A percentile compares a stretch with the other conserved stretches of the same genome.
These are phyloP conservation scores for Paramecium pentaurelia DNA, from an alignment of 73 alveolate genomes.

Conservation along the genomic window DNA sequence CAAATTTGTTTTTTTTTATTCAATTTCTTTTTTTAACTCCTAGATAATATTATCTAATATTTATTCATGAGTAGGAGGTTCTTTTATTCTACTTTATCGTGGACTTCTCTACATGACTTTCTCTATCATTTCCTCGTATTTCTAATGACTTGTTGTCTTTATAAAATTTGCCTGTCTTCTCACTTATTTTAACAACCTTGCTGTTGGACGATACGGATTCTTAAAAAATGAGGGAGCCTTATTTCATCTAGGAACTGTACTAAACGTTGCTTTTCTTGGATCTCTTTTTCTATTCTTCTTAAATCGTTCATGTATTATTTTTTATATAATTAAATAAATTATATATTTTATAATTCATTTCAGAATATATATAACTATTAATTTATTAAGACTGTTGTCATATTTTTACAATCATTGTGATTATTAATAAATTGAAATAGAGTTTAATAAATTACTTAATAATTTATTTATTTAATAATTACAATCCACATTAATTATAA, in stretches of 20 bases:
- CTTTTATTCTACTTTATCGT: background rate
- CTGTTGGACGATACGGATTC: slow-evolving; percentile 13
- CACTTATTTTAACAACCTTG: background rate
- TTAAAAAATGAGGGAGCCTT: background rate
- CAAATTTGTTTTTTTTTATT: background rate
- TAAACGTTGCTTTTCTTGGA: background rate
- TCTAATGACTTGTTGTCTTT: background rate
- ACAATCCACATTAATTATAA: too few relatives aligned
- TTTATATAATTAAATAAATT: too few relatives aligned
- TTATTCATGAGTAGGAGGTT: background rate
- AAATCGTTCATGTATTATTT: background rate
- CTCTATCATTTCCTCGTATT: background rate
- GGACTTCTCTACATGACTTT: background rate
- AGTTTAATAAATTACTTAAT: too few relatives aligned
- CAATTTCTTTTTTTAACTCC: background rate
- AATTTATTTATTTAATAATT: too few relatives aligned
- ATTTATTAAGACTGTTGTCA: too few relatives aligned
- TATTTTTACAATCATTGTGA: too few relatives aligned
- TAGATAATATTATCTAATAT: background rate
- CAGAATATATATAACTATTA: too few relatives aligned
- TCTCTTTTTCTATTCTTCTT: background rate
- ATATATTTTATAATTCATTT: background rate
- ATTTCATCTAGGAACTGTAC: background rate
- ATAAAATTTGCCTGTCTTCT: slow-evolving; percentile 2
- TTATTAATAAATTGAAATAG: too few relatives aligned